A percentile compares a stretch with the other conserved stretches of the same genome.
phyloP scores from a whole-genome alignment of 2,329 filamentous ascomycete genomes.

The Zasmidium angulare region DNA sequence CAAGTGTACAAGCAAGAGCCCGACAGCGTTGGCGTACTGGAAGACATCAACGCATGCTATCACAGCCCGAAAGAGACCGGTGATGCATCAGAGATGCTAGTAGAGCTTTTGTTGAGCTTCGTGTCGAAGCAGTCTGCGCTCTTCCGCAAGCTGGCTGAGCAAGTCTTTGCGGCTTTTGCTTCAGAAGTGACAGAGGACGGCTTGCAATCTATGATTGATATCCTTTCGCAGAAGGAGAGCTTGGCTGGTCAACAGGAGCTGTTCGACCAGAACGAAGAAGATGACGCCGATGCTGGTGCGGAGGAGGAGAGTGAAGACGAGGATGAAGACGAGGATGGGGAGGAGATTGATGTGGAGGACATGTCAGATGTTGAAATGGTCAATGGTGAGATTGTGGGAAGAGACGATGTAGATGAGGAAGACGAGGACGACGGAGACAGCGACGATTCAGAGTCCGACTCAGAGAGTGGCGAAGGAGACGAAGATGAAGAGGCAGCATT shows the following conservation, averaged over 20 bases:
- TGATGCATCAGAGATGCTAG: slow-evolving; percentile 64
- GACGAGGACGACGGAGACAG: slow-evolving; percentile 25
- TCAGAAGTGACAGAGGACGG: slow-evolving; percentile 71
- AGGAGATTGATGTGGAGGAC: slow-evolving; percentile 36
- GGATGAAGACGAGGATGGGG: slow-evolving; percentile 28
- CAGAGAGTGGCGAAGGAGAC: slow-evolving; percentile 29
- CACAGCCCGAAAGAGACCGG: slow-evolving; percentile 55
- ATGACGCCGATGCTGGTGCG: slow-evolving; percentile 24
- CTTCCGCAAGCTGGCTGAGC: slow-evolving; percentile 80
- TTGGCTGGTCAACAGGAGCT: slow-evolving; percentile 80
- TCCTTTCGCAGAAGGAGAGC: slow-evolving; percentile 77
- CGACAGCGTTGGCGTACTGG: slow-evolving; percentile 78
- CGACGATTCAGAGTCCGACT: slow-evolving; percentile 29
- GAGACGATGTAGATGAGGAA: slow-evolving; percentile 30
- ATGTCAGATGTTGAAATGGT: slow-evolving; percentile 37
- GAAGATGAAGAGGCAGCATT: slow-evolving; percentile 61
- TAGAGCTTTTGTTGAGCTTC: slow-evolving; percentile 89
- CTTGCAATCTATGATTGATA: slow-evolving; percentile 65
- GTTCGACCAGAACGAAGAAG: slow-evolving; percentile 61
- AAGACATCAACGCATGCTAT: slow-evolving; percentile 77
- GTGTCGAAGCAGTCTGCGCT: slow-evolving; percentile 80
- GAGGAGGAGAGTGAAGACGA: slow-evolving; percentile 23
- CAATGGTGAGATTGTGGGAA: slow-evolving; percentile 27
- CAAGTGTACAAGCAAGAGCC: slow-evolving; percentile 88
- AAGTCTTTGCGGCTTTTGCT: slow-evolving; percentile 83